Evolutionary conservation across 2,329 filamentous ascomycete species (phyloP).

Genomic region (Grosmannia clavigera): DNA sequence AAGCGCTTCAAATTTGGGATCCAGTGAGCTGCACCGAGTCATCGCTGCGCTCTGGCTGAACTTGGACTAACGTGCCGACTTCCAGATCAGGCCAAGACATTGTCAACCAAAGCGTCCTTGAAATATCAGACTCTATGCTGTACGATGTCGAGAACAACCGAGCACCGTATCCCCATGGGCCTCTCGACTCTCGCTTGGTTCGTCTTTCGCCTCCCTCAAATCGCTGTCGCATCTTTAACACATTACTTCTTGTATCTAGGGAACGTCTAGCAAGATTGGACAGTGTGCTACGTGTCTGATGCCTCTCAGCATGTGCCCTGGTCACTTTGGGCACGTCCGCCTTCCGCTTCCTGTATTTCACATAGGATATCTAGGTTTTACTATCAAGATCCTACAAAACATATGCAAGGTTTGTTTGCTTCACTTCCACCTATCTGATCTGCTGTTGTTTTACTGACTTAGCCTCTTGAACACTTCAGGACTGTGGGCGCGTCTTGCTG

Average conservation of each 20-base stretch:
- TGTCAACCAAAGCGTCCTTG: slow-evolving; percentile 85
- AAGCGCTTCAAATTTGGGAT: slow-evolving; percentile 91
- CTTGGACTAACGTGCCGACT: slow-evolving; percentile 1
- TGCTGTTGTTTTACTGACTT: no score
- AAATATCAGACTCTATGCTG: slow-evolving; percentile 85
- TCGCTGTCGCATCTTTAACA: slow-evolving; percentile 2
- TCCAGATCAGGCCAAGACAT: slow-evolving; percentile 80
- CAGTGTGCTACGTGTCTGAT: slow-evolving; percentile 75
- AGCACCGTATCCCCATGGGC: slow-evolving; percentile 66
- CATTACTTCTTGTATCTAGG: slow-evolving; percentile 26
- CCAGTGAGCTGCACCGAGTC: slow-evolving; percentile 42
- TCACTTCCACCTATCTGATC: no score
- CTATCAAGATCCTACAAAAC: slow-evolving; percentile 81
- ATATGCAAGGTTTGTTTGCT: slow-evolving; percentile 62
- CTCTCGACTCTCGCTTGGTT: slow-evolving; percentile 71
- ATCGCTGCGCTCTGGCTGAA: not conserved
- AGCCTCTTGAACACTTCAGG: slow-evolving; percentile 23
- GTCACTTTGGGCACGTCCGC: slow-evolving; percentile 89
- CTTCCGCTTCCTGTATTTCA: slow-evolving; percentile 89
- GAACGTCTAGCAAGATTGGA: slow-evolving; percentile 73
- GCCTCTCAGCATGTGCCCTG: slow-evolving; percentile 72
- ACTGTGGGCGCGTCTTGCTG: slow-evolving; percentile 75
- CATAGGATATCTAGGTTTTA: slow-evolving; percentile 89
- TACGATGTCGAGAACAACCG: slow-evolving; percentile 80
- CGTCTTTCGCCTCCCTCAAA: slow-evolving; percentile 7